phyloP scores from a whole-genome alignment of 305 asterid species.

The Rubia balearica region DNA sequence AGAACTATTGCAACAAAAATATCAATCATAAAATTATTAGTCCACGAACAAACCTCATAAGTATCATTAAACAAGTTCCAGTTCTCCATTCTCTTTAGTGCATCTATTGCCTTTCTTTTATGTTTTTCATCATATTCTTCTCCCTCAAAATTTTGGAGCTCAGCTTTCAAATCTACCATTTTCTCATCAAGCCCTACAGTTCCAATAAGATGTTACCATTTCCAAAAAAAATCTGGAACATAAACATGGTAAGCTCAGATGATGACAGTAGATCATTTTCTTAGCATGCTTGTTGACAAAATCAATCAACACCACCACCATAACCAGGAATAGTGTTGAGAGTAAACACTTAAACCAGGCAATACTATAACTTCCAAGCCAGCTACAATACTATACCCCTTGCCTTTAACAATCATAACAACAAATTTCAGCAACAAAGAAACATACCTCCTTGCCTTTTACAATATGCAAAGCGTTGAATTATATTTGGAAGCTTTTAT shows the following conservation, averaged over 20 bases:
- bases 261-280: not conserved
- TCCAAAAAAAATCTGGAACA: not conserved
- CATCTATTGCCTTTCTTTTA: conserved; percentile 71
- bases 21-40: not conserved
- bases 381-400: too few species aligned
- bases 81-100: conserved; percentile 91
- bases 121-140: conserved; percentile 75
- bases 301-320: not conserved
- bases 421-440: too few species aligned
- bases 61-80: conserved; percentile 91
- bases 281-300: not conserved
- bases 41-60: conserved; percentile 47
- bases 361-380: too few species aligned
- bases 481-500: not conserved
- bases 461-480: not conserved
- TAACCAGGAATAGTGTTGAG: not conserved
- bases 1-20: not conserved
- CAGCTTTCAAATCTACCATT: conserved; percentile 83
- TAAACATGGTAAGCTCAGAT: conserved; percentile 2
- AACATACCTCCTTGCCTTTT: not conserved
- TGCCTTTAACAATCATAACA: too few species aligned
- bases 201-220: conserved; percentile 10
- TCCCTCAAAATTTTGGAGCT: conserved; percentile 78
- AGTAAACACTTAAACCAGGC: not conserved
- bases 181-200: conserved; percentile 89